Base-by-base conservation (phyloP, 768 basidiomycete species). In the Serendipita sp. region DNA sequence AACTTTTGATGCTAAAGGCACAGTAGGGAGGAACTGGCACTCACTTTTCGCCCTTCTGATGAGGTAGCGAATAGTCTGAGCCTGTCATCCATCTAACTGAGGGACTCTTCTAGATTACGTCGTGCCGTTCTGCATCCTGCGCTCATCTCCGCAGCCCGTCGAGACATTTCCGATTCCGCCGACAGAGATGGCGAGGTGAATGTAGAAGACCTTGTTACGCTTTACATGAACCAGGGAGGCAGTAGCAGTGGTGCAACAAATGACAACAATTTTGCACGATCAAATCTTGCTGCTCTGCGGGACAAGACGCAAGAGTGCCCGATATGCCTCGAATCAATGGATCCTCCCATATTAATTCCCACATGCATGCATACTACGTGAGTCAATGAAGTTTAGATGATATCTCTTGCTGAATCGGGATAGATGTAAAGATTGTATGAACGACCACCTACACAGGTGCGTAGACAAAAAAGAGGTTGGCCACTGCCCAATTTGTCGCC, bases 31-130 rank as follows among this genome's bases (percentile, higher is more conserved):
- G 70, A 90, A 91, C 67, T 86, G 88, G 71, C 86, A 88, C 20
- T 83, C 90, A 71, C 90, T 93, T 70, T 79, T 97, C 68, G 90
- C 93, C 13, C 92, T 95, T 87, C 77, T 97, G 31, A 95, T 95
- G 90, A 81, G 85, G 91, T 91, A 62, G 26, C 80, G 2, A 20
- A 13, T 9, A 11, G 22, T 24, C 45, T 22, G 41, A 61, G 33
- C n/a, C 43, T n/a, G 41, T 14, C 60, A 50, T 7, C 58, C 28
- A 33, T 53, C 7, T n/a, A 63, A 5, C 20, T 66, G 48, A 70
- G 56, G 22, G 14, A 53, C 38, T 65, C 48, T 16, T 53, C 4
- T 66, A 92, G 90, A 64, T 73, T 96, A 30, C 86, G 95, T 33
- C 90, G 92, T 62, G 93, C 93, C 7, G 93, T 96, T 2, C 78